Evolutionary conservation across 2,329 filamentous ascomycete species (phyloP).

Genomic region (Cordyceps pruinosa): DNA sequence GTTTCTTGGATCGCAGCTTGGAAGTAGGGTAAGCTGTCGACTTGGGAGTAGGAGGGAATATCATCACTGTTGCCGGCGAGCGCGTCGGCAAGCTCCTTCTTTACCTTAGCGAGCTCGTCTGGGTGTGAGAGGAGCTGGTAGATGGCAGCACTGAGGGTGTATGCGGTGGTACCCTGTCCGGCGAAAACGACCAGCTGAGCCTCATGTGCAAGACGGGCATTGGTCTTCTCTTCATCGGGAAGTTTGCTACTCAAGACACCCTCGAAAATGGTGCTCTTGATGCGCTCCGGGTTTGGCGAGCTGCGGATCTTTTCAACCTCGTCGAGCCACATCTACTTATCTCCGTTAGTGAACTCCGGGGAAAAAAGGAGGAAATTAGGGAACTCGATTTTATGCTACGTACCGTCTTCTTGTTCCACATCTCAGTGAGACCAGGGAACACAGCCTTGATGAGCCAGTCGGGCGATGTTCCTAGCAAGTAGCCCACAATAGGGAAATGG

Average conservation of each 20-base stretch:
- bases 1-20: conserved; percentile 9
- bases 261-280: conserved; percentile 10
- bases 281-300: conserved; percentile 1
- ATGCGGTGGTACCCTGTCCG: conserved; percentile 9
- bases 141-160: conserved; percentile 8
- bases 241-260: conserved; percentile 5
- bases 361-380: background rate
- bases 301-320: conserved; percentile 9
- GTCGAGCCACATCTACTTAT: background rate
- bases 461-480: background rate
- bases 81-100: conserved; percentile 3
- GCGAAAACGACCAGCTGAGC: conserved; percentile 7
- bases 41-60: background rate
- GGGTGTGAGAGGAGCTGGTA: conserved; percentile 3
- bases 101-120: conserved; percentile 1
- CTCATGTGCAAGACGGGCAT: conserved; percentile 1
- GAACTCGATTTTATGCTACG: too few relatives aligned
- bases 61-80: background rate
- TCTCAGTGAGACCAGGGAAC: background rate
- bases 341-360: background rate
- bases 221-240: conserved; percentile 7
- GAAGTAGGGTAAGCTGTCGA: conserved; percentile 9
- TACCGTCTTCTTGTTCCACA: conserved; percentile 5
- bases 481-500: conserved; percentile 1
- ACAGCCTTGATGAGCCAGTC: conserved; percentile 2